Percentiles rank a stretch among this genome's conserved stretches.
These are phyloP conservation scores for Osmanthus fragrans DNA, from an alignment of 257 asterid genomes.

Conservation along the genomic window DNA sequence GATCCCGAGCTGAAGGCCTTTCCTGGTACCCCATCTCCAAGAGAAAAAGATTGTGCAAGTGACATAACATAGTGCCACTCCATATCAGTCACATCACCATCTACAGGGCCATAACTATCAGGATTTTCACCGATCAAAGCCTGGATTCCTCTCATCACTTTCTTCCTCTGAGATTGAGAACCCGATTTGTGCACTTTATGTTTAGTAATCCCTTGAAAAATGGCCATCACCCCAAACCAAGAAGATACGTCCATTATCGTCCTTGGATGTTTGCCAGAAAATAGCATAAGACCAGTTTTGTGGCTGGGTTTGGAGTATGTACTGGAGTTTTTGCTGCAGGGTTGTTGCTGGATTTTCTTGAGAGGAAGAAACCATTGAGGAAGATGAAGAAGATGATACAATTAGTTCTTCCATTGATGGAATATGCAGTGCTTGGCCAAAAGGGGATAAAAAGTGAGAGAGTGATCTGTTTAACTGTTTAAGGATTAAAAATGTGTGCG, in stretches of 20 bases:
- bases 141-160: constrained; percentile 6
- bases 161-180: neutral
- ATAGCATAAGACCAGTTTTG: constrained; percentile 44
- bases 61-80: constrained; percentile 45
- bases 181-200: neutral
- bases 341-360: constrained; percentile 10
- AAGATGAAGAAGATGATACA: constrained; percentile 18
- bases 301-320: constrained; percentile 25
- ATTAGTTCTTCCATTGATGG: constrained; percentile 25
- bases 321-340: constrained; percentile 32
- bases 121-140: neutral
- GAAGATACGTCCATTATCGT: constrained; percentile 13
- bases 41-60: constrained; percentile 15
- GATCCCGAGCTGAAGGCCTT: constrained; percentile 21
- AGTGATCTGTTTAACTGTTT: neutral
- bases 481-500: neutral
- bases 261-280: constrained; percentile 37
- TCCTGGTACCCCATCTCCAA: constrained; percentile 22
- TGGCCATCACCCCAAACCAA: constrained; percentile 44
- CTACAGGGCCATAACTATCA: neutral
- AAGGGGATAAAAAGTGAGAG: neutral
- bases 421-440: neutral
- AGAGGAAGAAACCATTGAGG: neutral
- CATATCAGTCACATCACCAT: constrained; percentile 4
- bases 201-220: constrained; percentile 23